A percentile compares a stretch with the other conserved stretches of the same genome.
Evolutionary conservation across 1,284 basidiomycete species (phyloP).

Genomic region (Exobasidium cylindrosporum): DNA sequence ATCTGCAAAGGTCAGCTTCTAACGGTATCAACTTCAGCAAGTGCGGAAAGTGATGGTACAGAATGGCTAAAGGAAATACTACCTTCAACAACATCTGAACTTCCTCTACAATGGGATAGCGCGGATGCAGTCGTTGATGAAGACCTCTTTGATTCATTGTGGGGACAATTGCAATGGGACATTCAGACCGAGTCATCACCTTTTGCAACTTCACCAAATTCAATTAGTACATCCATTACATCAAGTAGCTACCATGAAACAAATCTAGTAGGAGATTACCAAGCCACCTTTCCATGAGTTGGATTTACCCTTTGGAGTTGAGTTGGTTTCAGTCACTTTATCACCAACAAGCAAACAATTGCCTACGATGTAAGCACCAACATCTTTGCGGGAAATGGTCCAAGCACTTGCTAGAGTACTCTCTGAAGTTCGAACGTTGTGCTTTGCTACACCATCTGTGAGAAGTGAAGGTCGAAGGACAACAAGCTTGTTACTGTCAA

Average conservation of each 20-base stretch:
- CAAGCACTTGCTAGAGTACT: neutral
- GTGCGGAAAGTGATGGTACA: neutral
- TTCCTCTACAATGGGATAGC: neutral
- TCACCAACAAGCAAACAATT: neutral
- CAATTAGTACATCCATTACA: too few relatives aligned
- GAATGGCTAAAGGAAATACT: neutral
- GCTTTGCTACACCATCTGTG: neutral
- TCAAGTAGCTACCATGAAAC: too few relatives aligned
- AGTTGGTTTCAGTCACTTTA: neutral
- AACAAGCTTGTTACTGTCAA: neutral
- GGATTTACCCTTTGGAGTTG: neutral
- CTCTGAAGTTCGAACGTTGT: neutral
- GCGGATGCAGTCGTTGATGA: neutral
- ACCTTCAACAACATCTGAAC: neutral
- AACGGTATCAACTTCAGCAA: neutral
- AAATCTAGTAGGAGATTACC: constrained; percentile 1
- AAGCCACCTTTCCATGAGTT: neutral
- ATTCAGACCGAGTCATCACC: too few relatives aligned
- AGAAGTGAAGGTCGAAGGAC: neutral
- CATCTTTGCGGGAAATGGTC: neutral
- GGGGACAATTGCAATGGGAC: neutral
- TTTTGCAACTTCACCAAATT: too few relatives aligned
- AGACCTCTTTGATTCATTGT: neutral
- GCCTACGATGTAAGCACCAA: neutral
- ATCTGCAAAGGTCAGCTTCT: neutral